phyloP scores from a whole-genome alignment of 148 eudicot species.

The Arbutus unedo region DNA sequence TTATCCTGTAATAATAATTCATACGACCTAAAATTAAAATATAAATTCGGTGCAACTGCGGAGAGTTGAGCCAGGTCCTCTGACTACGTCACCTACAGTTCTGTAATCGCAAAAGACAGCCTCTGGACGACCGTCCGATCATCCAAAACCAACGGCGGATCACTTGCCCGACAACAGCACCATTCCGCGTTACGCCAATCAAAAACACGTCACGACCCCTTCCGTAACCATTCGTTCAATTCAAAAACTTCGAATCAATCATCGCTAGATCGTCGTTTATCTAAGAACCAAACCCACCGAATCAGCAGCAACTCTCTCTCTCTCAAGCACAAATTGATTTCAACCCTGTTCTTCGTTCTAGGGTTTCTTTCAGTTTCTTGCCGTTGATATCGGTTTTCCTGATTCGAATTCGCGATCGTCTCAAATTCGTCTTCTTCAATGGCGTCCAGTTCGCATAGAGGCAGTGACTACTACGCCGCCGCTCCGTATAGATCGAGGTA shows the following conservation, averaged over 20 bases:
- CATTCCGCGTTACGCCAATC: background rate
- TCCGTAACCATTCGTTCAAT: background rate
- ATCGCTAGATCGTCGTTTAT: background rate
- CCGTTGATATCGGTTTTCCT: background rate
- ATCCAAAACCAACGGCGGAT: background rate
- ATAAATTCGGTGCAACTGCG: too few relatives aligned
- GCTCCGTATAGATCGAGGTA: conserved; percentile 69
- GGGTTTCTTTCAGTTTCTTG: background rate
- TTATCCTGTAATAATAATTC: too few relatives aligned
- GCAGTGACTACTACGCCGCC: conserved; percentile 36
- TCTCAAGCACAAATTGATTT: background rate
- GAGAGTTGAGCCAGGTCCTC: too few relatives aligned
- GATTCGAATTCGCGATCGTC: background rate
- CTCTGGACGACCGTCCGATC: conserved; percentile 6
- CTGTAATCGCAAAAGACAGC: background rate
- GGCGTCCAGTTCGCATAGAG: conserved; percentile 33
- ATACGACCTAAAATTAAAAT: too few relatives aligned
- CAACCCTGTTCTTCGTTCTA: background rate
- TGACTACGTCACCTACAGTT: background rate
- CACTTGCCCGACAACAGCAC: background rate
- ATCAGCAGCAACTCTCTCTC: background rate
- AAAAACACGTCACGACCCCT: background rate
- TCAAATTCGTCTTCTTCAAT: conserved; percentile 21
- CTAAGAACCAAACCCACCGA: background rate
- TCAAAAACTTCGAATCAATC: background rate